These are phyloP conservation scores for Rhizopogon parksii DNA, from an alignment of 1,284 basidiomycete genomes.

Conservation along the genomic window DNA sequence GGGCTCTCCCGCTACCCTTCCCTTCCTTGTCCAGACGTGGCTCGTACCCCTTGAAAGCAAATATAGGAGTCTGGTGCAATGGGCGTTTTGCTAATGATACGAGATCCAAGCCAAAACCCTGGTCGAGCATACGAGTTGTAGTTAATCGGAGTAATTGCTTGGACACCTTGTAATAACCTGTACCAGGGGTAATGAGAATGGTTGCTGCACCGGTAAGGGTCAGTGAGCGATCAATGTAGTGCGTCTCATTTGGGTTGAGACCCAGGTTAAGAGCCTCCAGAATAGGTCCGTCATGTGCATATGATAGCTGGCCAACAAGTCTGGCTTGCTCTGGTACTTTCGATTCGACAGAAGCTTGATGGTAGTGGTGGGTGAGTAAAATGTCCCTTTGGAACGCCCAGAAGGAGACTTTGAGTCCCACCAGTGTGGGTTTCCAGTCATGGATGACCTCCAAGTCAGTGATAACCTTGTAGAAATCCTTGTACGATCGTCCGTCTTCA, in stretches of 20 bases:
- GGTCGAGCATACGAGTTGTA: conserved; percentile 92
- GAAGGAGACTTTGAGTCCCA: conserved; percentile 81
- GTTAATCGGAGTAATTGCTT: conserved; percentile 89
- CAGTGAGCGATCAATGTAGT: conserved; percentile 94
- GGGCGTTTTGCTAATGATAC: conserved; percentile 91
- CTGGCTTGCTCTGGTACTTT: conserved; percentile 50
- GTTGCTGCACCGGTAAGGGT: conserved; percentile 87
- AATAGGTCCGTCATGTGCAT: conserved; percentile 91
- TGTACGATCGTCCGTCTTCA: conserved; percentile 76
- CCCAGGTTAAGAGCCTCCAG: conserved; percentile 93
- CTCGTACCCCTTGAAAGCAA: conserved; percentile 66
- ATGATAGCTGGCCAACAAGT: conserved; percentile 72
- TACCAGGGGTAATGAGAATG: conserved; percentile 88
- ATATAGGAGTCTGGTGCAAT: conserved; percentile 85
- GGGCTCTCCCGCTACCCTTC: conserved; percentile 41
- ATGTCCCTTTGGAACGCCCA: conserved; percentile 87
- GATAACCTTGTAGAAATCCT: conserved; percentile 94
- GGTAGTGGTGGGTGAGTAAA: conserved; percentile 79
- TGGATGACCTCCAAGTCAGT: conserved; percentile 85
- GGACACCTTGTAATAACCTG: conserved; percentile 89
- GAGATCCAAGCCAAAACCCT: conserved; percentile 87
- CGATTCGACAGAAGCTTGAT: conserved; percentile 50
- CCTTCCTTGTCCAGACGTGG: conserved; percentile 41
- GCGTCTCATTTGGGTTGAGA: conserved; percentile 89
- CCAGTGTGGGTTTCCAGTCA: conserved; percentile 85